Evolutionary conservation across 805 yeast species (phyloP).

Genomic region (Saturnispora hagleri): DNA sequence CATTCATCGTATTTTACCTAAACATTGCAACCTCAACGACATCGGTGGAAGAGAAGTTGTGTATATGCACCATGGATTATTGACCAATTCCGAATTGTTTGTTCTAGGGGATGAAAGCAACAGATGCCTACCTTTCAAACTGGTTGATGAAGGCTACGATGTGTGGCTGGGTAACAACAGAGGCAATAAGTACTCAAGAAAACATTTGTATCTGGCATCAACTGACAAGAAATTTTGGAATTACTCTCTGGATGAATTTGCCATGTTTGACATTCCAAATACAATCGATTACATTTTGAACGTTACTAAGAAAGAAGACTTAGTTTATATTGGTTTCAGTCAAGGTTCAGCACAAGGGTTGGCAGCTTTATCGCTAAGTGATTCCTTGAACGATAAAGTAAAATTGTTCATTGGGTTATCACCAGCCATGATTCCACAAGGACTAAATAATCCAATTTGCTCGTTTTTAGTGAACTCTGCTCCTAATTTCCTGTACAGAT

Average conservation of each 20-base stretch:
- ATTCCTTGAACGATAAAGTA: slow-evolving; percentile 47
- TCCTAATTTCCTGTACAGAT: slow-evolving; percentile 58
- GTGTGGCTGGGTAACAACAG: slow-evolving; percentile 93
- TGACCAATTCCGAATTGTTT: slow-evolving; percentile 72
- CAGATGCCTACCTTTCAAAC: slow-evolving; percentile 56
- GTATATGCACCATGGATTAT: slow-evolving; percentile 82
- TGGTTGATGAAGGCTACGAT: slow-evolving; percentile 77
- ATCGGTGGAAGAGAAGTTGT: slow-evolving; percentile 34
- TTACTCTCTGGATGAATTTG: slow-evolving; percentile 86
- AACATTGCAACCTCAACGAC: neutral
- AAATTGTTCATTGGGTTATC: slow-evolving; percentile 70
- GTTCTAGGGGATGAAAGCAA: slow-evolving; percentile 36
- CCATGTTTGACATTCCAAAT: slow-evolving; percentile 82
- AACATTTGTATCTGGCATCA: slow-evolving; percentile 43
- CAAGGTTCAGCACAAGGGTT: slow-evolving; percentile 94
- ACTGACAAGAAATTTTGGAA: slow-evolving; percentile 64
- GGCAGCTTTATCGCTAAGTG: slow-evolving; percentile 65
- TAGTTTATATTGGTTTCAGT: slow-evolving; percentile 79
- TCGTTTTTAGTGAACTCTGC: slow-evolving; percentile 59
- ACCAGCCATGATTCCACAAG: slow-evolving; percentile 91
- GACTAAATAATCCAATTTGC: slow-evolving; percentile 40
- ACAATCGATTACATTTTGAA: slow-evolving; percentile 63
- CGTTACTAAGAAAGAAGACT: slow-evolving; percentile 32
- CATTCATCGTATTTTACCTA: slow-evolving; percentile 50
- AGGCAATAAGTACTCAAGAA: slow-evolving; percentile 85